phyloP scores from a whole-genome alignment of 2,329 filamentous ascomycete species.

The Penicillium sp. region DNA sequence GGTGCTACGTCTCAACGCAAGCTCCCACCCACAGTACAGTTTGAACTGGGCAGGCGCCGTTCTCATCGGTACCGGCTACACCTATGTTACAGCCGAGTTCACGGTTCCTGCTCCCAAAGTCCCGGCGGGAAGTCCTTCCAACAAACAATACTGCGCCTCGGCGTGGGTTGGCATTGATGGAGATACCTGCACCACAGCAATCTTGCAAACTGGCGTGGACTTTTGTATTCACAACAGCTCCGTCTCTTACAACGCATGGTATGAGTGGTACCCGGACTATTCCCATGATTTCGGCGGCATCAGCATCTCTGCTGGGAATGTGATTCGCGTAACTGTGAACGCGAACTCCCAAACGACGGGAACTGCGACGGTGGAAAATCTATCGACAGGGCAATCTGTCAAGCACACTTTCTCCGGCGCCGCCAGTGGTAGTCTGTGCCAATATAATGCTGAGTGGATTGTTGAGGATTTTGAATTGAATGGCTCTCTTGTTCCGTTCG shows the following conservation, averaged over 20 bases:
- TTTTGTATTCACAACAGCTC: slow-evolving; percentile 43
- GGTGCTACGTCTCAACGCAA: slow-evolving; percentile 31
- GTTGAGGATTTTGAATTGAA: slow-evolving; percentile 39
- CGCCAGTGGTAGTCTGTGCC: slow-evolving; percentile 41
- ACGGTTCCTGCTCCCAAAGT: slow-evolving; percentile 45
- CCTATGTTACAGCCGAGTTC: slow-evolving; percentile 49
- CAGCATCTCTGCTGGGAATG: slow-evolving; percentile 41
- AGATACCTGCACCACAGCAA: slow-evolving; percentile 49
- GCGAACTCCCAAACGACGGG: slow-evolving; percentile 41
- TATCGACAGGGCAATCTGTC: slow-evolving; percentile 47
- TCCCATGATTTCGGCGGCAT: slow-evolving; percentile 49
- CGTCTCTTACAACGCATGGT: slow-evolving; percentile 52
- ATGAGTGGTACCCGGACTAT: slow-evolving; percentile 56
- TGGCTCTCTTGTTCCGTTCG: slow-evolving; percentile 4
- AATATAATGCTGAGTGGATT: slow-evolving; percentile 58
- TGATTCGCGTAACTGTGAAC: slow-evolving; percentile 39
- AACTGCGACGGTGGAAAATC: slow-evolving; percentile 46
- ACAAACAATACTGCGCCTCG: slow-evolving; percentile 25
- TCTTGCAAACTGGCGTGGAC: slow-evolving; percentile 54
- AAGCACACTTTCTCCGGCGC: slow-evolving; percentile 47
- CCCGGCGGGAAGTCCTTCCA: slow-evolving; percentile 33
- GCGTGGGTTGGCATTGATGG: slow-evolving; percentile 58
- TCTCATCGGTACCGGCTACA: slow-evolving; percentile 48
- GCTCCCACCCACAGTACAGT: slow-evolving; percentile 44
- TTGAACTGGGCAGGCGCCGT: slow-evolving; percentile 57